These are phyloP conservation scores for Phellopilus nigrolimitatus DNA, from an alignment of 1,284 basidiomycete species.

Conservation along the genomic window DNA sequence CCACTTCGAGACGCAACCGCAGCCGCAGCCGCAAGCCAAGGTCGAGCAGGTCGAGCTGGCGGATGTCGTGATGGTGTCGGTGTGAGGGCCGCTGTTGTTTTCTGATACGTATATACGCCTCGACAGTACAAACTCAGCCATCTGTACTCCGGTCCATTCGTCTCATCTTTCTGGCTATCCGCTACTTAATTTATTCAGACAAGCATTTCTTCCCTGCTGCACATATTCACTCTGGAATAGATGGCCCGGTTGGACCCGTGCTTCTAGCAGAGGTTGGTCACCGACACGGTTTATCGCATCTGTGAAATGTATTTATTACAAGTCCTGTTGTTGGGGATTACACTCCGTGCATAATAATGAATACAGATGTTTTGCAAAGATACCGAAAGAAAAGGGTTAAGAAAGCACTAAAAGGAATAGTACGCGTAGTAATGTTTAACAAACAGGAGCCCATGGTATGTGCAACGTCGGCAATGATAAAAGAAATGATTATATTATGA, in stretches of 20 bases:
- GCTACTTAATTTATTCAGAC: no score
- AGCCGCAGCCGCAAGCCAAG: slow-evolving; percentile 14
- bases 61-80: slow-evolving; percentile 23
- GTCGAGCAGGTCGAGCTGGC: slow-evolving; percentile 24
- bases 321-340: slow-evolving; percentile 4
- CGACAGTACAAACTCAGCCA: no score
- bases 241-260: no score
- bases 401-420: neutral
- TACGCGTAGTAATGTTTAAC: neutral
- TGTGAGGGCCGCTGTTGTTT: neutral
- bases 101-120: neutral
- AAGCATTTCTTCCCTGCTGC: no score
- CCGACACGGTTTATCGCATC: no score
- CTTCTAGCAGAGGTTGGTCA: no score
- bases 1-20: slow-evolving; percentile 32
- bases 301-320: slow-evolving; percentile 13
- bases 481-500: slow-evolving; percentile 28
- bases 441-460: slow-evolving; percentile 4
- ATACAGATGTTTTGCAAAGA: slow-evolving; percentile 8
- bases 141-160: neutral
- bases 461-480: no score
- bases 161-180: no score
- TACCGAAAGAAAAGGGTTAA: neutral
- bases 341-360: slow-evolving; percentile 13
- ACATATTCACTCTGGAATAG: no score